These are phyloP conservation scores for Spathaspora boniae DNA, from an alignment of 805 yeast genomes.

Conservation along the genomic window DNA sequence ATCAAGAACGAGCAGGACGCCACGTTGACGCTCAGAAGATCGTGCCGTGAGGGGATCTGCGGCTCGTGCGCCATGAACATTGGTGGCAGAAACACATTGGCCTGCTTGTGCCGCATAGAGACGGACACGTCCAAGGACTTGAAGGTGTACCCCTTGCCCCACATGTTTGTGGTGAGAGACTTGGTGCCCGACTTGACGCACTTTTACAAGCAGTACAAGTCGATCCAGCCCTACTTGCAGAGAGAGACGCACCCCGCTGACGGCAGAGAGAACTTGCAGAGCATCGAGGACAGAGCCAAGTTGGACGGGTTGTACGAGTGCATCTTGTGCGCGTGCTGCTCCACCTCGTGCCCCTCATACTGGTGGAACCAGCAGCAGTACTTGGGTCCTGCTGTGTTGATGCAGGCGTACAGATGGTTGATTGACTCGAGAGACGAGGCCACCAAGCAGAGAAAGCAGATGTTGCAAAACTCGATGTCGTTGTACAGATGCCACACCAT, in stretches of 20 bases:
- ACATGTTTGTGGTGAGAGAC: slow-evolving; percentile 96
- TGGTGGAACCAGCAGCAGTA: slow-evolving; percentile 99
- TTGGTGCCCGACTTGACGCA: slow-evolving; percentile 97
- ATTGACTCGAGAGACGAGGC: slow-evolving; percentile 96
- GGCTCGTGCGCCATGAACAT: slow-evolving; percentile 99
- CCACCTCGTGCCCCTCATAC: slow-evolving; percentile 98
- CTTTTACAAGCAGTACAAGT: slow-evolving; percentile 97
- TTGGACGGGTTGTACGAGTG: slow-evolving; percentile 97
- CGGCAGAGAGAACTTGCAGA: slow-evolving; percentile 90
- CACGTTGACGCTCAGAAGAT: slow-evolving; percentile 93
- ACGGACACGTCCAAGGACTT: slow-evolving; percentile 67
- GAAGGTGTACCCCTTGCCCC: slow-evolving; percentile 95
- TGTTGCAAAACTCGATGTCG: slow-evolving; percentile 96
- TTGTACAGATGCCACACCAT: slow-evolving; percentile 98
- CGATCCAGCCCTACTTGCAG: slow-evolving; percentile 95
- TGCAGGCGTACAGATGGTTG: slow-evolving; percentile 99
- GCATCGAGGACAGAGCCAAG: slow-evolving; percentile 89
- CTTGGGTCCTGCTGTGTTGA: slow-evolving; percentile 96
- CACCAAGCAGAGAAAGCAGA: slow-evolving; percentile 69
- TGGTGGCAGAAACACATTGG: slow-evolving; percentile 95
- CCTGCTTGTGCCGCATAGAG: slow-evolving; percentile 94
- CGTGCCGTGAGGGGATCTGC: slow-evolving; percentile 99
- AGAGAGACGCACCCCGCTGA: slow-evolving; percentile 76
- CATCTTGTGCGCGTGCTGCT: slow-evolving; percentile 97
- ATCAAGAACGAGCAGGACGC: slow-evolving; percentile 97